A percentile compares a stretch with the other conserved stretches of the same genome.
Evolutionary conservation across 345 rosid species (phyloP).

Genomic region (Dipteronia dyeriana): DNA sequence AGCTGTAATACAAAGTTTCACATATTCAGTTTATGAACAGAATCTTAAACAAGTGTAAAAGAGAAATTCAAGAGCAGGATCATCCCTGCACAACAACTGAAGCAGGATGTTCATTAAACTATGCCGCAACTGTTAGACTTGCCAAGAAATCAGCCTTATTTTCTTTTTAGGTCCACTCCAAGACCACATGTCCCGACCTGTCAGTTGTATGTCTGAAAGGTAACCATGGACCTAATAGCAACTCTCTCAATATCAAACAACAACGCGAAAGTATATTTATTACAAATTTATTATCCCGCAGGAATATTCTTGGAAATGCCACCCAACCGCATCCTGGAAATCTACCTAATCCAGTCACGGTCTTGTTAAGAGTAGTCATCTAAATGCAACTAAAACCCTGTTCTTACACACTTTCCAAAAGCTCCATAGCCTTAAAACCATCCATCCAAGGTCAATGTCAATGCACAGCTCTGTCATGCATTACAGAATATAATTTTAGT

Average conservation of each 20-base stretch:
- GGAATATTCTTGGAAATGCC: not conserved
- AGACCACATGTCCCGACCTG: not conserved
- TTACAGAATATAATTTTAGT: not conserved
- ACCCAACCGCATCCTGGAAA: not conserved
- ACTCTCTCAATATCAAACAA: not conserved
- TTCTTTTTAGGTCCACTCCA: not conserved
- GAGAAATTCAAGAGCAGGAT: not conserved
- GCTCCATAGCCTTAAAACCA: not conserved
- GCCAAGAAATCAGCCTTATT: not conserved
- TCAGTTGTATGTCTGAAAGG: not conserved
- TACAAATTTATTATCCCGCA: not conserved
- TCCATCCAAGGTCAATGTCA: not conserved
- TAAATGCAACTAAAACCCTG: not conserved
- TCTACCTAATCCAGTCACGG: not conserved
- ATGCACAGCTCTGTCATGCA: not conserved
- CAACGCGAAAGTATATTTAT: not conserved
- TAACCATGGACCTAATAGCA: not conserved
- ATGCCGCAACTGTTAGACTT: not conserved
- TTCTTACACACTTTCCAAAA: not conserved
- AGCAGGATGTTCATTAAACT: constrained; percentile 1
- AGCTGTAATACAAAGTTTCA: not conserved
- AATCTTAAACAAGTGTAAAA: not conserved
- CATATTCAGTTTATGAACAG: not conserved
- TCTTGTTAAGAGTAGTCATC: not conserved
- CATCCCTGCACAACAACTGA: not conserved